Conservation (phyloP, 768 basidiomycete species). For the Termitomyces sp. region DNA sequence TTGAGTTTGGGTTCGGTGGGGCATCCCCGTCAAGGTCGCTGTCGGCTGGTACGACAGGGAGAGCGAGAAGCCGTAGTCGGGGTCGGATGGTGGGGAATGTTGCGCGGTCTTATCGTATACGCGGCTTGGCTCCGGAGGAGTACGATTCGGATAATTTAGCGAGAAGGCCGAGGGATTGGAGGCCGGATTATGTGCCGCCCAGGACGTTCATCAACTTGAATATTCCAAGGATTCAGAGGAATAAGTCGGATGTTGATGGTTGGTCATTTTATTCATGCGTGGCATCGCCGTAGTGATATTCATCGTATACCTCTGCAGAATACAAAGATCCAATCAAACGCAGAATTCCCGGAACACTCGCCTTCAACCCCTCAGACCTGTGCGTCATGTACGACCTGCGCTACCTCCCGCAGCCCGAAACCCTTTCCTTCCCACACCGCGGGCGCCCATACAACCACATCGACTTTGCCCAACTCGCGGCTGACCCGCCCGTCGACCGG, state of each 20-base stretch:
- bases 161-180: background rate
- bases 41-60: background rate
- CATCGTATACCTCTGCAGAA: background rate
- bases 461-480: constrained; percentile 54
- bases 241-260: too few species aligned
- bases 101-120: background rate
- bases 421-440: background rate
- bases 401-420: background rate
- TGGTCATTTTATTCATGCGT: too few species aligned
- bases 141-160: background rate
- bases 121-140: background rate
- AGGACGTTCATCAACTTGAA: too few species aligned
- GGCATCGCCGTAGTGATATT: too few species aligned
- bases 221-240: too few species aligned
- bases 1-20: background rate
- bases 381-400: background rate
- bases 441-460: constrained; percentile 25
- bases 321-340: background rate
- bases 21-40: background rate
- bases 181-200: background rate
- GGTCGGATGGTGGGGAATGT: too few species aligned
- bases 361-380: background rate
- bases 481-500: constrained; percentile 42
- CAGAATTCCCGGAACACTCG: background rate
- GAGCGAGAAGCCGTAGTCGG: background rate